Evolutionary conservation across 768 basidiomycete species (phyloP).

Genomic region (Naematelia encephala): DNA sequence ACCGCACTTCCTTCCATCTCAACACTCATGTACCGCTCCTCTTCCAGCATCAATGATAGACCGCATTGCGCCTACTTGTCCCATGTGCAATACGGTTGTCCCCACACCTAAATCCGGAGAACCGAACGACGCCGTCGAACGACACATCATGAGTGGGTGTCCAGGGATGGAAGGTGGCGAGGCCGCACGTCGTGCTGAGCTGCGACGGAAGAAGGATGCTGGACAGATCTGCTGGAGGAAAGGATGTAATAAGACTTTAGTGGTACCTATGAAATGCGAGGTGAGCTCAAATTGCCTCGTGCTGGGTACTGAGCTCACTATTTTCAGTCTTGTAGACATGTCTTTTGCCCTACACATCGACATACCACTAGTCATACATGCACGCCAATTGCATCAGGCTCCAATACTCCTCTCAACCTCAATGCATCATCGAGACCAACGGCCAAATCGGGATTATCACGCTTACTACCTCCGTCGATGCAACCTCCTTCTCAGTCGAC

Average conservation of each 20-base stretch:
- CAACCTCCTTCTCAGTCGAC: constrained; percentile 1
- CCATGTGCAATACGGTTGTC: constrained; percentile 42
- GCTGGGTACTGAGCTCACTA: neutral
- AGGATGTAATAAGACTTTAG: constrained; percentile 41
- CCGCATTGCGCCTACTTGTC: constrained; percentile 46
- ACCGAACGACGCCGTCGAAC: constrained; percentile 44
- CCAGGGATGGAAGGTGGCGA: constrained; percentile 39
- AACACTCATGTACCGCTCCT: constrained; percentile 41
- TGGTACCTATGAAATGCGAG: constrained; percentile 48
- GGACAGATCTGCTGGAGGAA: constrained; percentile 48
- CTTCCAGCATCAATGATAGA: constrained; percentile 43
- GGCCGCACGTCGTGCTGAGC: constrained; percentile 34
- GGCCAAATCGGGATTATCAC: neutral
- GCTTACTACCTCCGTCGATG: constrained; percentile 3
- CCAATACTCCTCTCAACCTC: constrained; percentile 1
- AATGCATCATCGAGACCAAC: neutral
- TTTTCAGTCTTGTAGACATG: constrained; percentile 31
- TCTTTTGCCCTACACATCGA: constrained; percentile 49
- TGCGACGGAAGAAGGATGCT: constrained; percentile 37
- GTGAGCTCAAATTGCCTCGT: constrained; percentile 39
- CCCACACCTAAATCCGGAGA: constrained; percentile 23
- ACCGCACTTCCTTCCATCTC: constrained; percentile 47
- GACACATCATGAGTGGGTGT: constrained; percentile 41
- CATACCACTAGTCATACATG: constrained; percentile 41
- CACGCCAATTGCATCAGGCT: constrained; percentile 19